Evolutionary conservation across 129 eudicot species (phyloP), one percentile per base, ranked within the genome.

Genomic region (Pseudognaphalium luteoalbum): DNA sequence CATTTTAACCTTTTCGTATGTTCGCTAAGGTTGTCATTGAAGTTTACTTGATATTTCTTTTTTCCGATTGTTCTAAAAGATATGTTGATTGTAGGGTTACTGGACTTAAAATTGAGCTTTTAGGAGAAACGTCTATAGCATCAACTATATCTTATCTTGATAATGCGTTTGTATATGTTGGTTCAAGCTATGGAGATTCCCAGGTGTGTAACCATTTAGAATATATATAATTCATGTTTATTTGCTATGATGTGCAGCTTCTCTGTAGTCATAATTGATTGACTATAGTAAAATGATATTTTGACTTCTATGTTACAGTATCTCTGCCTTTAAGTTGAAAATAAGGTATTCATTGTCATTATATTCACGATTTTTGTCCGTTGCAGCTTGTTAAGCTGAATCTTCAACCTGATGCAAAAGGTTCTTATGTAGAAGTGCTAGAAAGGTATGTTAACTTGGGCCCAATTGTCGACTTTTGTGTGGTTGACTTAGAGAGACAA

Each of bases 151-250:
- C 99, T 17, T 94, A 94, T 83, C 92, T 94, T 74, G 99, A 94
- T 77, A 94, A 91, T 83, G 97, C 96, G 17, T 85, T 94, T 64
- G 99, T 94, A 57, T 94, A 82, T 73, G 88, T 94, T 72, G 99
- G 99, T 74, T 94, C 99, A 70, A 94, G 99, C 86, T 94, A 87
- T 78, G 99, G 99, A 70, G 99, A 94, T 83, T 94, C 99, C 41
- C 99, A 94, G 99, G 99, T 94, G 71, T 82, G 73, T 66, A 66
- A 29, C 30, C 12, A 4, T 52, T 39, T 62, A 51, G 8, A 32
- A 60, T 61, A 22, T 8, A 47, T 6, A 32, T 33, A n/a, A 10
- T 78, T 66, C 16, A 28, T 35, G 66, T 64, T 41, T 21, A 21
- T 14, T 25, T 5, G n/a, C 28, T 3, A 61, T 8, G 7, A 29